These are phyloP conservation scores for Aegilops bicornis DNA, from an alignment of 176 grass and related monocot genomes.

Conservation along the genomic window DNA sequence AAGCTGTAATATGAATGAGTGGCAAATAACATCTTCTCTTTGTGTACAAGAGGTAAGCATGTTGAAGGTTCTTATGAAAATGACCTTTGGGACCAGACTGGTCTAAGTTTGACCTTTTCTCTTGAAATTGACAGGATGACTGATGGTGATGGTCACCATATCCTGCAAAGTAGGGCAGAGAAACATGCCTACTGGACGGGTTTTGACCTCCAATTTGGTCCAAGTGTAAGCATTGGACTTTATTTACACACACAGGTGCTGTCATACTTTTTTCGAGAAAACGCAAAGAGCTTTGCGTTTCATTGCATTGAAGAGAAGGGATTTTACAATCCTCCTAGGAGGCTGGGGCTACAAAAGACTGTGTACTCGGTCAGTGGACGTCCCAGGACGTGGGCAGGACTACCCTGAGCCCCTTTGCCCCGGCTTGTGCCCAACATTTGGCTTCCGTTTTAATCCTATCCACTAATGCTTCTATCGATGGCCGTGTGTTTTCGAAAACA, in stretches of 20 bases:
- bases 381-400: too few species aligned
- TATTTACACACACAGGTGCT: not conserved
- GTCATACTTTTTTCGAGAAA: slow-evolving; percentile 14
- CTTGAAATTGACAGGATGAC: not conserved
- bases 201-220: not conserved
- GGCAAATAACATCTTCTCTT: slow-evolving; percentile 17
- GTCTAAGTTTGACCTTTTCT: slow-evolving; percentile 2
- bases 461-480: too few species aligned
- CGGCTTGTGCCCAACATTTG: too few species aligned
- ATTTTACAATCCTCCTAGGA: too few species aligned
- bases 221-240: not conserved
- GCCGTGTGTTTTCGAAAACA: too few species aligned
- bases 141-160: not conserved
- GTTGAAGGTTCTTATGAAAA: slow-evolving; percentile 9
- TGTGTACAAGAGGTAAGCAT: slow-evolving; percentile 13
- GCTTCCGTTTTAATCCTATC: too few species aligned
- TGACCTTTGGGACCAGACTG: not conserved
- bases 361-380: too few species aligned
- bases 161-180: slow-evolving; percentile 6
- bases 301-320: too few species aligned
- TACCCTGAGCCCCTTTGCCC: too few species aligned
- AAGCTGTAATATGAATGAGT: slow-evolving; percentile 6
- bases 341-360: too few species aligned
- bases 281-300: too few species aligned
- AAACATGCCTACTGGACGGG: not conserved